Percentiles rank a stretch among this genome's conserved stretches.
Evolutionary conservation across 257 asterid species (phyloP).

Genomic region (Solanum boliviense): DNA sequence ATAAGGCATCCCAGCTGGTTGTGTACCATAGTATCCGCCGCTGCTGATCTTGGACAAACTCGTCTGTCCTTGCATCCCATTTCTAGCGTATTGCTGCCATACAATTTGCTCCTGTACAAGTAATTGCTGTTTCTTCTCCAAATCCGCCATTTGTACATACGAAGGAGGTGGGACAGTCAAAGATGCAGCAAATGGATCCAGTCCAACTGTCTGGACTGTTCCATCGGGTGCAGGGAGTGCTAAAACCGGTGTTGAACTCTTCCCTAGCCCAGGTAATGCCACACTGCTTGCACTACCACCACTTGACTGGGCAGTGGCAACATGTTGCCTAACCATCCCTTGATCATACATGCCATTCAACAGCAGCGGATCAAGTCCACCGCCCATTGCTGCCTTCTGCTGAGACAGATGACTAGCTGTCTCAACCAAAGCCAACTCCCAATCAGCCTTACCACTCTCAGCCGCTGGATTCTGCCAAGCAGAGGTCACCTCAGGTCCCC

Average conservation of each 20-base stretch:
- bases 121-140: constrained; percentile 73
- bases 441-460: constrained; percentile 66
- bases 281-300: constrained; percentile 80
- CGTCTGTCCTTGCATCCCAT: constrained; percentile 73
- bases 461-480: constrained; percentile 93
- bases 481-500: constrained; percentile 46
- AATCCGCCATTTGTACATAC: constrained; percentile 72
- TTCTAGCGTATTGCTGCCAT: constrained; percentile 68
- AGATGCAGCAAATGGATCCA: constrained; percentile 79
- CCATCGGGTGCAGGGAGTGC: constrained; percentile 88
- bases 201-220: constrained; percentile 43
- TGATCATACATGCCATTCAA: constrained; percentile 83
- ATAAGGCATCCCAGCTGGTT: constrained; percentile 36
- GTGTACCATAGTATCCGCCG: constrained; percentile 54
- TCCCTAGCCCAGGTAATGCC: constrained; percentile 58
- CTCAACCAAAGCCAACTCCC: constrained; percentile 81
- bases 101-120: constrained; percentile 67
- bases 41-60: constrained; percentile 51
- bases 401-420: constrained; percentile 55
- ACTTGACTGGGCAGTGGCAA: constrained; percentile 30
- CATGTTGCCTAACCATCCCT: constrained; percentile 65
- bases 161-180: constrained; percentile 64
- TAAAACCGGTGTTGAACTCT: constrained; percentile 39
- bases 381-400: constrained; percentile 69
- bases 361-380: constrained; percentile 65